These are phyloP conservation scores for Cercophora samala DNA, from an alignment of 495 filamentous ascomycete species.

Conservation along the genomic window DNA sequence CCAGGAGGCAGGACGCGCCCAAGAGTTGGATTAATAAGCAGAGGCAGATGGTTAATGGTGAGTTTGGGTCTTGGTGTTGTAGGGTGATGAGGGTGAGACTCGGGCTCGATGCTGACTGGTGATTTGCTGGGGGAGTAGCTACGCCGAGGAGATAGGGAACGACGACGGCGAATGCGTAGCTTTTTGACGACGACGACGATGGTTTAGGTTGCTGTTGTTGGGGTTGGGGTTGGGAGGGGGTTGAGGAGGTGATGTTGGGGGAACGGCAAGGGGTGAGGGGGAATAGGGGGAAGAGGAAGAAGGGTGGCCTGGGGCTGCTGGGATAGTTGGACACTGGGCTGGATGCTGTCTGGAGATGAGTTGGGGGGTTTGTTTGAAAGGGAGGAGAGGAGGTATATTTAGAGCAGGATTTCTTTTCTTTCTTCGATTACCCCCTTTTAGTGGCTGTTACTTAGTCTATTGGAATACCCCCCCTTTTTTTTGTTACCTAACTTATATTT, in stretches of 20 bases:
- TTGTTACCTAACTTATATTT: neutral
- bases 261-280: neutral
- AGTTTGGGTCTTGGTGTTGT: conserved; percentile 15
- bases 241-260: neutral
- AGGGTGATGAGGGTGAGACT: neutral
- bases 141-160: conserved; percentile 49
- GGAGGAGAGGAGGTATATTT: neutral
- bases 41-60: conserved; percentile 65
- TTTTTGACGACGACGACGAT: neutral
- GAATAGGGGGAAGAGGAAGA: neutral
- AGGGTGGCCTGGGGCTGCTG: neutral
- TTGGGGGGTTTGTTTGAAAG: neutral
- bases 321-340: neutral
- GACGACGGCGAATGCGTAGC: conserved; percentile 27
- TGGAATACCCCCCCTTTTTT: neutral
- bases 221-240: neutral
- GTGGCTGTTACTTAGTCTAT: neutral
- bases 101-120: neutral
- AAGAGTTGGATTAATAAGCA: conserved; percentile 91
- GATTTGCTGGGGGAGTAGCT: conserved; percentile 24
- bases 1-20: conserved; percentile 69
- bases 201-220: too few relatives aligned
- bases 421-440: neutral
- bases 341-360: neutral
- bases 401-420: neutral